Evolutionary conservation across 495 filamentous ascomycete species (phyloP).

Genomic region (Penicillium odoratum): DNA sequence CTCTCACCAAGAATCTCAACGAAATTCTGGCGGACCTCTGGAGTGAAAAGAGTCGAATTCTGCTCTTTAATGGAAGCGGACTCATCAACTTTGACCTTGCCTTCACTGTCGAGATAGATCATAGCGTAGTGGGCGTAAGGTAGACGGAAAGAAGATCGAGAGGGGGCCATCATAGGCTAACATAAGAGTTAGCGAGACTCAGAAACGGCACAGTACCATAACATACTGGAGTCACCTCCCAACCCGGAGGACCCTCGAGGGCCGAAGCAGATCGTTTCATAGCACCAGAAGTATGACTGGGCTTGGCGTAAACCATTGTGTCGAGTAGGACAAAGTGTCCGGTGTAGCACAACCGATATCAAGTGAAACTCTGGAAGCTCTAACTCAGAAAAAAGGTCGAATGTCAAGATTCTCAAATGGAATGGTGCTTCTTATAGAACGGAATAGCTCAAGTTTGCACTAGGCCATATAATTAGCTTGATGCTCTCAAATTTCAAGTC

Average conservation of each 20-base stretch:
- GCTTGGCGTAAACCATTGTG: constrained; percentile 39
- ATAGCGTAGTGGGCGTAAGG: constrained; percentile 43
- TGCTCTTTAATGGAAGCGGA: constrained; percentile 41
- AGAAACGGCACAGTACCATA: neutral
- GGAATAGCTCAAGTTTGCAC: neutral
- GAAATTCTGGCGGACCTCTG: constrained; percentile 41
- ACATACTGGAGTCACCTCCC: constrained; percentile 42
- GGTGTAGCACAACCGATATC: neutral
- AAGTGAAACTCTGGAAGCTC: constrained; percentile 1
- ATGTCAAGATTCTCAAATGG: constrained; percentile 1
- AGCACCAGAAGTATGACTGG: constrained; percentile 27
- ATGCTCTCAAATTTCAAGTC: neutral
- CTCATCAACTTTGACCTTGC: constrained; percentile 38
- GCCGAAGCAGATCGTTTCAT: constrained; percentile 41
- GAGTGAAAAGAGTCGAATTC: constrained; percentile 36
- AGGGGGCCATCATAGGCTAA: constrained; percentile 36
- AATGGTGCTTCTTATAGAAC: constrained; percentile 16
- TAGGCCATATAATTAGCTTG: constrained; percentile 7
- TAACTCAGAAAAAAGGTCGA: neutral
- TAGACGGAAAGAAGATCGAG: constrained; percentile 30
- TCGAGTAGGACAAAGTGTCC: neutral
- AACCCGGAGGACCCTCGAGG: constrained; percentile 33
- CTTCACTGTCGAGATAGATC: constrained; percentile 44
- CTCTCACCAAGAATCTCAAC: constrained; percentile 37
- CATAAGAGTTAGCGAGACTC: neutral